A percentile compares a stretch with the other conserved stretches of the same genome.
phyloP scores from a whole-genome alignment of 2,329 filamentous ascomycete genomes.

The Furcasterigmium furcatum region DNA sequence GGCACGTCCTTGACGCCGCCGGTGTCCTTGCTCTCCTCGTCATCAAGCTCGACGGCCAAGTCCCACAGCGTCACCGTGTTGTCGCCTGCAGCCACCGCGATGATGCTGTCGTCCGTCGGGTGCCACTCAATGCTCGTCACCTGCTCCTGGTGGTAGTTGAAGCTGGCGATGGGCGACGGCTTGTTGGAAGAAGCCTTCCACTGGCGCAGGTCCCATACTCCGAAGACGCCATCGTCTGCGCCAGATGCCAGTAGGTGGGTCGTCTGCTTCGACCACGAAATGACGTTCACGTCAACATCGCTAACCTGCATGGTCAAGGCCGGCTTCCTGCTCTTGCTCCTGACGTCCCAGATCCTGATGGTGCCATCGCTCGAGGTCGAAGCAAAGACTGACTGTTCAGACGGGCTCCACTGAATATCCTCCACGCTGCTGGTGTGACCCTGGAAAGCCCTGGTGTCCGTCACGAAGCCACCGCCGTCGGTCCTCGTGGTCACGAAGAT shows the following conservation, averaged over 20 bases:
- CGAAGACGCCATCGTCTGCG: slow-evolving; percentile 91
- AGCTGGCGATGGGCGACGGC: slow-evolving; percentile 84
- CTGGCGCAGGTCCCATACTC: slow-evolving; percentile 91
- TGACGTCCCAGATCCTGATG: slow-evolving; percentile 92
- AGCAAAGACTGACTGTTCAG: slow-evolving; percentile 88
- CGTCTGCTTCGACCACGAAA: slow-evolving; percentile 90
- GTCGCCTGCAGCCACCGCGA: slow-evolving; percentile 88
- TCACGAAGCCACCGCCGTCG: slow-evolving; percentile 85
- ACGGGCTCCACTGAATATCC: slow-evolving; percentile 95
- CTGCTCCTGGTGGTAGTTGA: slow-evolving; percentile 93
- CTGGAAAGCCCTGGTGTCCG: slow-evolving; percentile 77
- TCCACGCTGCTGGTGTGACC: slow-evolving; percentile 86
- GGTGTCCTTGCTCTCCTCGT: slow-evolving; percentile 91
- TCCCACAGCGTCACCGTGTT: slow-evolving; percentile 97
- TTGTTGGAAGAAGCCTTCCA: slow-evolving; percentile 61
- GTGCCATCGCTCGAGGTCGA: slow-evolving; percentile 93
- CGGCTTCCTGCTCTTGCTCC: slow-evolving; percentile 85
- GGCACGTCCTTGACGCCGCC: slow-evolving; percentile 87
- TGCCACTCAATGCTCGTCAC: slow-evolving; percentile 98
- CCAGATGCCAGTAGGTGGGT: slow-evolving; percentile 88
- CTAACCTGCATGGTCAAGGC: slow-evolving; percentile 85
- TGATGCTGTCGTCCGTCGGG: slow-evolving; percentile 92
- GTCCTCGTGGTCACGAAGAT: slow-evolving; percentile 87
- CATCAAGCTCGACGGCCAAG: slow-evolving; percentile 91
- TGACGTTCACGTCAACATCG: slow-evolving; percentile 86